phyloP scores from a whole-genome alignment of 805 yeast species.

The Lipomyces starkeyi region DNA sequence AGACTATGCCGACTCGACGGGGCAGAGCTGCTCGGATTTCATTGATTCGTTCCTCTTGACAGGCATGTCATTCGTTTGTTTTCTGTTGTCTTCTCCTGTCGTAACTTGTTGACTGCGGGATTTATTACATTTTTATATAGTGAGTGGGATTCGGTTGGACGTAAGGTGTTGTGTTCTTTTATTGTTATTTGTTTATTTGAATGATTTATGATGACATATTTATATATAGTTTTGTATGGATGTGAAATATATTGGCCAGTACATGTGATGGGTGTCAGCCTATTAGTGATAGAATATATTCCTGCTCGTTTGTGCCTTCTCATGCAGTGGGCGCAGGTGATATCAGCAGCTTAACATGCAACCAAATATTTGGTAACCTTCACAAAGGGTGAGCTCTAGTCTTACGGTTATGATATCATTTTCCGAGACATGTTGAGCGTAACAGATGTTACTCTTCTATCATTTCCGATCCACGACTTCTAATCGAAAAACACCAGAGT shows the following conservation, averaged over 20 bases:
- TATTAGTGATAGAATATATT: no score
- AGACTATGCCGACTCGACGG: not conserved
- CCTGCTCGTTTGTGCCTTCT: no score
- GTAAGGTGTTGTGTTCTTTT: not conserved
- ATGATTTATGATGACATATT: not conserved
- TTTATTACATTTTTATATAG: not conserved
- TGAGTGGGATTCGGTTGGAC: not conserved
- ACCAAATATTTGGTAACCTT: no score
- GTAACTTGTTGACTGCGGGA: not conserved
- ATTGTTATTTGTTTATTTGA: not conserved
- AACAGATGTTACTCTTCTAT: no score
- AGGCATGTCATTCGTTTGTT: not conserved
- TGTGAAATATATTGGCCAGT: not conserved
- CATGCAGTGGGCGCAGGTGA: no score
- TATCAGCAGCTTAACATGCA: no score
- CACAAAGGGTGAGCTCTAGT: no score
- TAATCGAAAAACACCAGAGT: constrained; percentile 38
- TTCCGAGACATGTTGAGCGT: no score
- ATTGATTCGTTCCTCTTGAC: not conserved
- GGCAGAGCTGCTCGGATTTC: not conserved
- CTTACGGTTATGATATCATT: no score
- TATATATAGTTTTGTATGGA: not conserved
- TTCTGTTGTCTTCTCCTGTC: not conserved
- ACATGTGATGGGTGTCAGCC: not conserved
- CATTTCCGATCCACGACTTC: no score